Conservation (phyloP, 139 green algal species). For the Chlorella ohadii region DNA sequence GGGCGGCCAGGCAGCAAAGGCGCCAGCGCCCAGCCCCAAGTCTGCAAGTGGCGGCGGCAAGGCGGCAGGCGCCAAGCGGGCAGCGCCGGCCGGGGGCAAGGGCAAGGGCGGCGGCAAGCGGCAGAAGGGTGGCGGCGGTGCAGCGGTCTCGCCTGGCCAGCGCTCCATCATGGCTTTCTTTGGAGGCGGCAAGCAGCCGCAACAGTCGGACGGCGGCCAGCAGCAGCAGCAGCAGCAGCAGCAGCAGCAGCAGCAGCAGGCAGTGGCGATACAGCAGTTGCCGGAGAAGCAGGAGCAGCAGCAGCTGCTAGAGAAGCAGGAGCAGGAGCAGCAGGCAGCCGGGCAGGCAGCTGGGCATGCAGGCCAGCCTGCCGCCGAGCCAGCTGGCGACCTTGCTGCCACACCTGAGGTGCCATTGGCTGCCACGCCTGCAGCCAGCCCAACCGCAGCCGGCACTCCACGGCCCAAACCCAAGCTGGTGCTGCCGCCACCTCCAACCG, state of each 20-base stretch:
- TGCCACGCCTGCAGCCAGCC: background rate
- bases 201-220: background rate
- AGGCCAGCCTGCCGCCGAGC: background rate
- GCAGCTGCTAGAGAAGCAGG: background rate
- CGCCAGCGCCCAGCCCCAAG: background rate
- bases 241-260: slow-evolving; percentile 5
- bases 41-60: background rate
- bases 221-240: slow-evolving; percentile 10
- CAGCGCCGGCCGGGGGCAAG: background rate
- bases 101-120: background rate
- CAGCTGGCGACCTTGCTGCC: background rate
- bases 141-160: background rate
- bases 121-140: background rate
- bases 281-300: background rate
- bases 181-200: background rate
- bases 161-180: slow-evolving; percentile 3
- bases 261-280: background rate
- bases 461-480: slow-evolving; percentile 8
- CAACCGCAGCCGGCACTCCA: background rate
- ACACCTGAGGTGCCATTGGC: slow-evolving; percentile 16
- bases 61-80: background rate
- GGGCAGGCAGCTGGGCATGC: slow-evolving; percentile 1
- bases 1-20: background rate
- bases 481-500: slow-evolving; percentile 4
- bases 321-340: slow-evolving; percentile 18